Percentiles rank a stretch among this genome's conserved stretches.
These are phyloP conservation scores for Syzygium grande DNA, from an alignment of 345 rosid species.

Conservation along the genomic window DNA sequence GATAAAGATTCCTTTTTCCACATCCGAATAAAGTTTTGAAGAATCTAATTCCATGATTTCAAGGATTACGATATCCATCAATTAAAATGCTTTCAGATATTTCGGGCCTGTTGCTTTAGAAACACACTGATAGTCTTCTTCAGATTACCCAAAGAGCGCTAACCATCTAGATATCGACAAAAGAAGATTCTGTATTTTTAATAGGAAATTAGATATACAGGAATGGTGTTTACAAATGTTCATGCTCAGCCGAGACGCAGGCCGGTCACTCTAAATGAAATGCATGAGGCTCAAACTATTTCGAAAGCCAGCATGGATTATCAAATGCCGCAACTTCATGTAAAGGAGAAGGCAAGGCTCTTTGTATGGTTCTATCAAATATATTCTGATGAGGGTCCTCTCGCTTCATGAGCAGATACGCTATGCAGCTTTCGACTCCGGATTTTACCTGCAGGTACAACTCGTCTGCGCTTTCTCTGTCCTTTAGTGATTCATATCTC, in stretches of 20 bases:
- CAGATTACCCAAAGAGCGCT: not conserved
- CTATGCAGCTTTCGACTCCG: constrained; percentile 44
- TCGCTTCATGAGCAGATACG: constrained; percentile 47
- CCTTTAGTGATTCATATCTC: constrained; percentile 35
- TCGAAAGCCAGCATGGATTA: not conserved
- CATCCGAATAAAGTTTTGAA: not conserved
- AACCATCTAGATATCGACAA: not conserved
- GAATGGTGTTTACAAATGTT: not conserved
- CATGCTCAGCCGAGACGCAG: not conserved
- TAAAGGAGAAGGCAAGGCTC: constrained; percentile 24
- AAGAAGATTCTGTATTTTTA: not conserved
- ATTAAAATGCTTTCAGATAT: not conserved
- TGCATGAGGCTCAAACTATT: not conserved
- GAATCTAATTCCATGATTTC: not conserved
- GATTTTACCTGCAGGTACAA: constrained; percentile 41
- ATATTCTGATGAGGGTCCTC: constrained; percentile 57
- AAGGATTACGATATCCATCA: not conserved
- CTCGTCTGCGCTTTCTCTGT: constrained; percentile 30
- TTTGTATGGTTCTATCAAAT: constrained; percentile 30
- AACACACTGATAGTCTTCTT: not conserved
- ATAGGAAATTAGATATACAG: not conserved
- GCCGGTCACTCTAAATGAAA: not conserved
- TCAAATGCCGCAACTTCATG: constrained; percentile 49
- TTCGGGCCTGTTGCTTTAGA: not conserved
- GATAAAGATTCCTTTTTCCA: not conserved